Conservation (phyloP, 148 eudicot species). For the Bassia scoparia region DNA sequence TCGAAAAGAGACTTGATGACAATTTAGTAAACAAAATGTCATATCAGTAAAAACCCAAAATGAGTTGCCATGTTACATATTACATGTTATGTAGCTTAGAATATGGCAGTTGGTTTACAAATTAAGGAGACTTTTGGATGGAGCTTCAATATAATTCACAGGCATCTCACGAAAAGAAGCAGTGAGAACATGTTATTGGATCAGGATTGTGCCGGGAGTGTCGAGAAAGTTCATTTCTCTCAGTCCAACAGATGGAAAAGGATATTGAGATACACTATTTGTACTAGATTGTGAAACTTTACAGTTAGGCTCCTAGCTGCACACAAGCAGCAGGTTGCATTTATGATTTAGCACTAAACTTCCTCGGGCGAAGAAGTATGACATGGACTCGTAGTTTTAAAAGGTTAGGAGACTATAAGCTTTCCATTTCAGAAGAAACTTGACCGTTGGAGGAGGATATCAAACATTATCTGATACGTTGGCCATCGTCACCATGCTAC, state of each 20-base stretch:
- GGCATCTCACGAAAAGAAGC: constrained; percentile 62
- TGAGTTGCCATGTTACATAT: no score
- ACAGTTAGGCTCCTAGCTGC: constrained; percentile 76
- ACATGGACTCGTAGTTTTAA: constrained; percentile 99
- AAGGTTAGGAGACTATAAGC: constrained; percentile 70
- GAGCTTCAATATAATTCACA: constrained; percentile 24
- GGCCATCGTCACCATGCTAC: constrained; percentile 92
- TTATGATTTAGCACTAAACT: constrained; percentile 85
- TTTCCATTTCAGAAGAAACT: constrained; percentile 70
- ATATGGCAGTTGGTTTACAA: background rate
- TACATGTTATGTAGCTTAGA: no score
- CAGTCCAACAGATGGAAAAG: constrained; percentile 70
- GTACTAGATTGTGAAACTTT: constrained; percentile 70
- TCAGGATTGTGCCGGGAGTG: constrained; percentile 73
- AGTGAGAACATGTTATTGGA: constrained; percentile 71
- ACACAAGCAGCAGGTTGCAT: constrained; percentile 98
- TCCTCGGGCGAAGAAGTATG: constrained; percentile 73
- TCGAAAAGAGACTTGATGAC: no score
- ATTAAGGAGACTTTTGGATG: background rate
- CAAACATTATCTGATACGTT: constrained; percentile 76
- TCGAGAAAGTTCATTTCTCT: constrained; percentile 51
- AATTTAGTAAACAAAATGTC: no score
- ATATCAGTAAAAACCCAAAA: no score
- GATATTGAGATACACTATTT: constrained; percentile 83
- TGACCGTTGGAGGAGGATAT: constrained; percentile 75